Conservation (phyloP, 2,329 filamentous ascomycete species). For the Thermomyces lanuginosus region DNA sequence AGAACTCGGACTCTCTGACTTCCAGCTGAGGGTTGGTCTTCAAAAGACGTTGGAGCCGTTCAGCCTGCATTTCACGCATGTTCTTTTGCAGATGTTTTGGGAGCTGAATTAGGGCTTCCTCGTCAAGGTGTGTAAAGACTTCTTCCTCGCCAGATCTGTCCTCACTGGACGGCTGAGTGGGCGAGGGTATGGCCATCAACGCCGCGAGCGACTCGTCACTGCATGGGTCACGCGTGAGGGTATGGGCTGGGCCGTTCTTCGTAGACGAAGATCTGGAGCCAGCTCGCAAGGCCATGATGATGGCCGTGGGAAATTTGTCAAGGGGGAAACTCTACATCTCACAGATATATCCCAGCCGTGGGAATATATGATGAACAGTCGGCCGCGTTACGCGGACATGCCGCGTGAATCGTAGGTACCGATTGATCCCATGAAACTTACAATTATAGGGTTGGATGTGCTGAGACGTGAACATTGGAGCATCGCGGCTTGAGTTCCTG, state of each 20-base stretch:
- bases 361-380: too few relatives aligned
- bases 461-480: too few relatives aligned
- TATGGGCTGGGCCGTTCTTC: background rate
- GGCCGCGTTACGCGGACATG: too few relatives aligned
- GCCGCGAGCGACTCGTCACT: background rate
- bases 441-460: too few relatives aligned
- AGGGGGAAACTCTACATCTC: too few relatives aligned
- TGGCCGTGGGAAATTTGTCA: background rate
- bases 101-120: constrained; percentile 12
- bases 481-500: too few relatives aligned
- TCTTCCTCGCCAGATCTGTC: constrained; percentile 13
- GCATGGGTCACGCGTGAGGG: background rate
- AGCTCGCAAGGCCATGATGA: background rate
- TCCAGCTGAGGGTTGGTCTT: constrained; percentile 7
- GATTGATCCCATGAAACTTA: too few relatives aligned
- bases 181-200: background rate
- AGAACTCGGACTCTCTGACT: constrained; percentile 8
- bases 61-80: constrained; percentile 14
- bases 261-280: too few relatives aligned
- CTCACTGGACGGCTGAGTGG: constrained; percentile 2
- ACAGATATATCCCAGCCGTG: too few relatives aligned
- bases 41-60: constrained; percentile 9
- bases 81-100: constrained; percentile 12
- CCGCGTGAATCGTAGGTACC: too few relatives aligned
- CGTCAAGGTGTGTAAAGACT: constrained; percentile 14